Conservation (phyloP, 1,139 yeast genomes). For the Fermentozyma sake region DNA sequence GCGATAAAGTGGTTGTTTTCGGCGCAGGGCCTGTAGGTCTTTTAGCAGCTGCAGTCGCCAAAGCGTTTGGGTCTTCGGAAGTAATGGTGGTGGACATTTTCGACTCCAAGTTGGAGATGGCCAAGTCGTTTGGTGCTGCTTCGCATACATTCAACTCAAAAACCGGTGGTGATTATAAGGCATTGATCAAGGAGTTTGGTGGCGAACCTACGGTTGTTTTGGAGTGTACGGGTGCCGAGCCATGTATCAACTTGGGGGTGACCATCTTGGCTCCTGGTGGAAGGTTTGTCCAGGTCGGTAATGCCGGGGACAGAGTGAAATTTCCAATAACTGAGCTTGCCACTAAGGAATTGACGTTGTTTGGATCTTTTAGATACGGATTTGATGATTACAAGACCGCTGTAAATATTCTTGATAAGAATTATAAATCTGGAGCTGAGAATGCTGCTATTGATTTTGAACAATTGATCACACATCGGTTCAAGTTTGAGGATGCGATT, state of each 20-base stretch:
- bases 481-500: conserved; percentile 67
- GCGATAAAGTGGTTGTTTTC: conserved; percentile 71
- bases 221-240: conserved; percentile 72
- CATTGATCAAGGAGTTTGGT: conserved; percentile 37
- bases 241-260: conserved; percentile 63
- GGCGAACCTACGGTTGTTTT: conserved; percentile 59
- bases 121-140: conserved; percentile 53
- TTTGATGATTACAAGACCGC: conserved; percentile 75
- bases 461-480: conserved; percentile 73
- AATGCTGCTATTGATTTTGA: conserved; percentile 40
- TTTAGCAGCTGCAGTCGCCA: conserved; percentile 71
- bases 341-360: conserved; percentile 63
- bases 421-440: conserved; percentile 59
- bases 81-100: conserved; percentile 63
- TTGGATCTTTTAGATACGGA: conserved; percentile 80
- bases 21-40: conserved; percentile 97
- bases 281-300: conserved; percentile 69
- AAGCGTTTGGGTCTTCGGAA: conserved; percentile 75
- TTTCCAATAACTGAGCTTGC: conserved; percentile 75
- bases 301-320: conserved; percentile 59
- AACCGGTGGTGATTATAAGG: conserved; percentile 31
- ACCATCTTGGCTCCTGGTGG: conserved; percentile 59
- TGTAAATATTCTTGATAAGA: conserved; percentile 57
- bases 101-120: conserved; percentile 56
- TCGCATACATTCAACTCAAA: conserved; percentile 59